Evolutionary conservation across 495 filamentous ascomycete species (phyloP).

Genomic region (Penicillium cataractarum): DNA sequence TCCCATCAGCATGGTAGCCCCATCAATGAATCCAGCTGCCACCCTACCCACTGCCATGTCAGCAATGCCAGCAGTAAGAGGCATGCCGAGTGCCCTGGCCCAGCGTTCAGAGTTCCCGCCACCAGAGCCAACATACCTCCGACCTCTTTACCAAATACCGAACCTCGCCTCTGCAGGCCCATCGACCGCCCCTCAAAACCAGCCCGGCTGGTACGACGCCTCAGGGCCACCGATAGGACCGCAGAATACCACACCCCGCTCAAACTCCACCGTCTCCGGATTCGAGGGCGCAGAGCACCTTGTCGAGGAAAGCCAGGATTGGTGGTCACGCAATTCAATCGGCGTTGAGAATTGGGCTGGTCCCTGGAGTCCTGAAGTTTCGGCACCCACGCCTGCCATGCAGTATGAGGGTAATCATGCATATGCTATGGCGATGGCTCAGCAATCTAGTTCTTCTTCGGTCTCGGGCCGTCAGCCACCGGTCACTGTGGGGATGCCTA

Average conservation of each 20-base stretch:
- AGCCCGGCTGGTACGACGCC: slow-evolving; percentile 36
- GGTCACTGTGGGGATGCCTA: slow-evolving; percentile 3
- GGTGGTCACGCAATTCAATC: slow-evolving; percentile 58
- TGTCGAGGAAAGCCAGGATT: slow-evolving; percentile 60
- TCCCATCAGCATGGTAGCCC: slow-evolving; percentile 11
- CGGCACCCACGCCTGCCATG: slow-evolving; percentile 8
- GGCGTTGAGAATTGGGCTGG: slow-evolving; percentile 54
- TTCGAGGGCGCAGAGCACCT: slow-evolving; percentile 53
- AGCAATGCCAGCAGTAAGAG: slow-evolving; percentile 27
- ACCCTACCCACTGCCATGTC: slow-evolving; percentile 26
- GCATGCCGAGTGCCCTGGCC: slow-evolving; percentile 25
- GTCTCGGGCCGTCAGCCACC: slow-evolving; percentile 14
- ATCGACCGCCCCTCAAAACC: slow-evolving; percentile 12
- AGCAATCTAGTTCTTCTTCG: slow-evolving; percentile 11
- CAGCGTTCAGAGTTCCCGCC: slow-evolving; percentile 24
- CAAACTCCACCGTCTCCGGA: slow-evolving; percentile 38
- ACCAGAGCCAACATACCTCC: slow-evolving; percentile 45
- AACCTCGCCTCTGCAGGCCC: slow-evolving; percentile 18
- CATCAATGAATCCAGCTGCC: slow-evolving; percentile 9
- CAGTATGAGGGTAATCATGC: slow-evolving; percentile 13
- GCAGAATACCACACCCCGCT: slow-evolving; percentile 29
- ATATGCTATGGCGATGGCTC: slow-evolving; percentile 19
- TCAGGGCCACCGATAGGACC: slow-evolving; percentile 20
- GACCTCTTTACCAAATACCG: slow-evolving; percentile 30
- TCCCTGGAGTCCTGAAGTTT: slow-evolving; percentile 19